Base-by-base conservation (phyloP, 2,329 filamentous ascomycete species). In the Eurotiales sp. region DNA sequence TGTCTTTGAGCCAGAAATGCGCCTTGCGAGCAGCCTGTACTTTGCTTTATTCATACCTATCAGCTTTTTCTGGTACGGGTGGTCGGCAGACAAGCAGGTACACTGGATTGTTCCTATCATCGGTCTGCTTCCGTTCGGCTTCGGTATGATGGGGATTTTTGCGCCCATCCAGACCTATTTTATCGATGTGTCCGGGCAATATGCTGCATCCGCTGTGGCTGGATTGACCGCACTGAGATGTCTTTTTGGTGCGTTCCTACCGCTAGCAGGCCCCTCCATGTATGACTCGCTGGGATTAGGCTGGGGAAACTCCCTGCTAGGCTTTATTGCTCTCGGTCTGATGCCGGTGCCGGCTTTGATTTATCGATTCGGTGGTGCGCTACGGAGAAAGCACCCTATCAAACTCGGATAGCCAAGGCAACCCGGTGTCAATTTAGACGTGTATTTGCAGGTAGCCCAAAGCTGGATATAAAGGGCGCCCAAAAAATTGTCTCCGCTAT, bases 91-190 rank as follows among this genome's bases (percentile, higher is more conserved):
- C 44, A 68, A 74, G 22, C 61, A 71, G 1, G 66, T 72, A 0
- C 79, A 81, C 58, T 85, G 80, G 79, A 79, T 84, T 34, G 70
- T 82, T 3, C 81, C 81, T 0, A 82, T 85, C 52, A 72, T 85
- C 36, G 83, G 82, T 1, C 78, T 80, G 2, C 69, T 72, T 0
- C 70, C 82, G 2, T 78, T 83, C n/a, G 78, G 79, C 0, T 66
- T 74, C 1, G 81, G 80, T 0, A 74, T 80, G 44, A 79, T 83
- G 46, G 70, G 79, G 0, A 71, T 75, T 0, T 84, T 83, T 54
- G 60, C 67, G 51, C 53, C 77, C 39, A 73, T 78, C 39, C 77
- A 81, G 37, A 82, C 80, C 4, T 86, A 86, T 58, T 72, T 86
- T 1, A 77, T 86, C 12, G 82, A 85, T 49, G 68, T 71, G 0